Base-by-base conservation (phyloP, 2,329 filamentous ascomycete genomes). In the Myriosclerotinia curreyana region DNA sequence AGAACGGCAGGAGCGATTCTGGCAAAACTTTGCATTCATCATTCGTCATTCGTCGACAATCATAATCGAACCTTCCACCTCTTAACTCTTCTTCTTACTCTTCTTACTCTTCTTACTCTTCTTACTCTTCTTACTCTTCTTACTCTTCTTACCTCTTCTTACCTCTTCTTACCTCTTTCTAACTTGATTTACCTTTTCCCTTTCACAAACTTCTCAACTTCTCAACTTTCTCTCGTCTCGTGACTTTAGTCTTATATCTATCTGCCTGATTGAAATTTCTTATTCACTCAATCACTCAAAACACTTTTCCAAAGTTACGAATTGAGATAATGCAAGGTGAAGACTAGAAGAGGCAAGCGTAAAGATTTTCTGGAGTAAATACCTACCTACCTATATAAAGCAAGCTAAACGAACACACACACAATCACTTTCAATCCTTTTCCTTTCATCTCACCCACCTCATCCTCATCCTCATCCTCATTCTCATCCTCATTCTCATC, bases 291-390 rank as follows among this genome's bases (percentile, higher is more conserved):
- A 38, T 17, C 14, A 48, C 44, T 4, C n/a, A 59, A 59, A 59
- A 42, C n/a, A 59, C 20, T 58, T 7, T 12, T n/a, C n/a, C n/a
- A n/a, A n/a, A n/a, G n/a, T n/a, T n/a, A 17, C 12, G 31, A 15
- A n/a, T 48, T 58, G 31, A 48, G 14, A 56, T 46, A 56, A 56
- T 56, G 40, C 38, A 11, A 56, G 54, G 7, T 14, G 40, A 40
- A 22, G 20, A 40, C 31, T 20, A 49, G 42, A 49, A 4, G n/a
- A 11, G 11, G 48, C 7, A 36, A 4, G 14, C 14, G 2, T 34
- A 36, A n/a, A 25, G 8, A 42, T 42, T 31, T 25, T 20, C 1
- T 36, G 44, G 7, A 46, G 40, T 56, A 25, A 56, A 44, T n/a
- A n/a, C n/a, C n/a, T n/a, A n/a, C n/a, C n/a, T n/a, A n/a, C n/a